These are phyloP conservation scores for Babesia ovata DNA, from an alignment of 169 alveolate species.

Conservation along the genomic window DNA sequence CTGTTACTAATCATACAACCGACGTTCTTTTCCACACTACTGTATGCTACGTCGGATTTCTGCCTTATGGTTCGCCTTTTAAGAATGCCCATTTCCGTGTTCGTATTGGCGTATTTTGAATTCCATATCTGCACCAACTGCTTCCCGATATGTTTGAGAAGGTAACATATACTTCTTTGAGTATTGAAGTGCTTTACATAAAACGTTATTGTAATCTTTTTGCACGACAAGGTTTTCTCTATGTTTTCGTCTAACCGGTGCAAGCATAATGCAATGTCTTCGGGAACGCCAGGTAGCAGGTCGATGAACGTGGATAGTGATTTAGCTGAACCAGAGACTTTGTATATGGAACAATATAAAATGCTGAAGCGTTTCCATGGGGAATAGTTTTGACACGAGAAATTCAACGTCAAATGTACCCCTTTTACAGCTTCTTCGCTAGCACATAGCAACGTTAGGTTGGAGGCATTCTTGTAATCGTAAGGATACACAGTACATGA, in stretches of 20 bases:
- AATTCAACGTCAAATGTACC: constrained; percentile 8
- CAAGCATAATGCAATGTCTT: constrained; percentile 3
- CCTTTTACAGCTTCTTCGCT: constrained; percentile 1
- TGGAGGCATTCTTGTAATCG: constrained; percentile 12
- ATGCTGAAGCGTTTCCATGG: neutral
- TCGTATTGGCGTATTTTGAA: neutral
- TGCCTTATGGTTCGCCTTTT: neutral
- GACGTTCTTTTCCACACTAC: neutral
- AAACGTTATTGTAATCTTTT: neutral
- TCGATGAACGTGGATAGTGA: neutral
- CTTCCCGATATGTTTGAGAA: neutral
- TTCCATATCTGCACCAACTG: neutral
- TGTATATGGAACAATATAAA: constrained; percentile 1
- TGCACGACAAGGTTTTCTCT: neutral
- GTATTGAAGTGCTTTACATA: neutral
- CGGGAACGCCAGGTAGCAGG: constrained; percentile 1
- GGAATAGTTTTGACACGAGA: neutral
- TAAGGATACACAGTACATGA: constrained; percentile 18
- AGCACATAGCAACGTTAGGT: constrained; percentile 20
- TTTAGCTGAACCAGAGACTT: neutral
- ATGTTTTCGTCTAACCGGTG: constrained; percentile 6
- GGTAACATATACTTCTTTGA: neutral
- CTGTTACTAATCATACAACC: constrained; percentile 1
- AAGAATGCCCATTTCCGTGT: neutral
- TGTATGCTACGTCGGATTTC: too few species aligned